These are phyloP conservation scores for Calonectria leucothoes DNA, from an alignment of 2,329 filamentous ascomycete genomes.

Conservation along the genomic window DNA sequence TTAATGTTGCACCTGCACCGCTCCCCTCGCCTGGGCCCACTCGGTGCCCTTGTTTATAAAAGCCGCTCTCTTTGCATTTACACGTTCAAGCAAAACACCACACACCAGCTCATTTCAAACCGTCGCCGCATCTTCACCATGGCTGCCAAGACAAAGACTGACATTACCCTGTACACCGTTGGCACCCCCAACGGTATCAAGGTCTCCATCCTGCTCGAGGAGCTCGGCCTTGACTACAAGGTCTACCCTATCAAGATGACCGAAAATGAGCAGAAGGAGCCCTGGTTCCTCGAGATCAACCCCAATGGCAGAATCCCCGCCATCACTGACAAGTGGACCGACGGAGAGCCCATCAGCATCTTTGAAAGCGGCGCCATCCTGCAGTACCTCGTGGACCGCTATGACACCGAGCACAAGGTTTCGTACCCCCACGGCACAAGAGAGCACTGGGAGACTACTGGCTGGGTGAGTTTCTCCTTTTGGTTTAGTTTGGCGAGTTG, in stretches of 20 bases:
- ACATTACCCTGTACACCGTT: slow-evolving; percentile 85
- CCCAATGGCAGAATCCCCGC: slow-evolving; percentile 94
- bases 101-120: background rate
- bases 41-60: background rate
- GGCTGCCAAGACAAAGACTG: slow-evolving; percentile 56
- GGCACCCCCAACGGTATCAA: slow-evolving; percentile 93
- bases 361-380: slow-evolving; percentile 89
- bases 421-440: slow-evolving; percentile 78
- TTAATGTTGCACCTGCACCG: background rate
- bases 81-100: background rate
- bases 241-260: slow-evolving; percentile 74
- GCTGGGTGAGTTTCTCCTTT: slow-evolving; percentile 67
- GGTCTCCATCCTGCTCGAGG: slow-evolving; percentile 86
- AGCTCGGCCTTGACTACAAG: slow-evolving; percentile 86
- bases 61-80: background rate
- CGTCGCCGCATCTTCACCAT: slow-evolving; percentile 41
- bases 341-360: slow-evolving; percentile 78
- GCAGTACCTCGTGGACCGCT: slow-evolving; percentile 84
- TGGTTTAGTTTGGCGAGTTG: background rate
- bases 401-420: slow-evolving; percentile 85
- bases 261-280: slow-evolving; percentile 84
- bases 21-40: background rate
- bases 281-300: slow-evolving; percentile 92
- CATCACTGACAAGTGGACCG: slow-evolving; percentile 80
- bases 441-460: slow-evolving; percentile 84